These are phyloP conservation scores for Monilinia polystroma DNA, from an alignment of 2,329 filamentous ascomycete genomes.

Conservation along the genomic window DNA sequence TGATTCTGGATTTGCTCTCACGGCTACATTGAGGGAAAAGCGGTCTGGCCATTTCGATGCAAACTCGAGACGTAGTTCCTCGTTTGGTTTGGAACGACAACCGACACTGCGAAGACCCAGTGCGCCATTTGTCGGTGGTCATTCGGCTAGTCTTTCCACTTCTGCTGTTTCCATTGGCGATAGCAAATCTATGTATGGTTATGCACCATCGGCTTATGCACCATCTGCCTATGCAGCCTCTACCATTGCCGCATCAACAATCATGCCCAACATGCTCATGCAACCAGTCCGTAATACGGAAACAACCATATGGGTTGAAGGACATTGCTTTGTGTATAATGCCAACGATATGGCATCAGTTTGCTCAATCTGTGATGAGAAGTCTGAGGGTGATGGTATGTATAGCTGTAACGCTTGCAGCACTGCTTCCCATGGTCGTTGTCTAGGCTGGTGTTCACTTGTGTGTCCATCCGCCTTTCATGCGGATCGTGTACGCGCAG, in stretches of 20 bases:
- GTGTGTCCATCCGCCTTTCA: conserved; percentile 64
- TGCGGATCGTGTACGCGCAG: conserved; percentile 59
- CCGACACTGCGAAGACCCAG: conserved; percentile 67
- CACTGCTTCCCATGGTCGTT: conserved; percentile 57
- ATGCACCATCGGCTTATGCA: conserved; percentile 80
- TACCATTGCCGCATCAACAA: conserved; percentile 79
- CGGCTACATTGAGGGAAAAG: conserved; percentile 87
- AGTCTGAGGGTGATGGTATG: conserved; percentile 62
- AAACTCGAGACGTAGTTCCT: conserved; percentile 84
- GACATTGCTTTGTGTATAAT: conserved; percentile 73
- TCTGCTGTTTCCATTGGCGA: conserved; percentile 50
- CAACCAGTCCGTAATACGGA: conserved; percentile 78
- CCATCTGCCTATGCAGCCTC: conserved; percentile 83
- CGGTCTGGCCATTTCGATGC: conserved; percentile 83
- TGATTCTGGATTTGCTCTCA: conserved; percentile 86
- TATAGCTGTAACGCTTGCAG: conserved; percentile 71
- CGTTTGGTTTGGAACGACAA: conserved; percentile 76
- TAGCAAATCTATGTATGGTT: conserved; percentile 52
- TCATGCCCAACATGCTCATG: conserved; percentile 81
- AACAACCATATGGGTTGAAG: conserved; percentile 79
- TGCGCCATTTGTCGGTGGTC: conserved; percentile 69
- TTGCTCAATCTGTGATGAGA: conserved; percentile 76
- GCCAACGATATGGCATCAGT: conserved; percentile 57
- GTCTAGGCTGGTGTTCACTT: conserved; percentile 61
- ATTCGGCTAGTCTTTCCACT: conserved; percentile 66